Evolutionary conservation across 2,329 filamentous ascomycete genomes (phyloP).

Genomic region (Aspergillus jensenii): DNA sequence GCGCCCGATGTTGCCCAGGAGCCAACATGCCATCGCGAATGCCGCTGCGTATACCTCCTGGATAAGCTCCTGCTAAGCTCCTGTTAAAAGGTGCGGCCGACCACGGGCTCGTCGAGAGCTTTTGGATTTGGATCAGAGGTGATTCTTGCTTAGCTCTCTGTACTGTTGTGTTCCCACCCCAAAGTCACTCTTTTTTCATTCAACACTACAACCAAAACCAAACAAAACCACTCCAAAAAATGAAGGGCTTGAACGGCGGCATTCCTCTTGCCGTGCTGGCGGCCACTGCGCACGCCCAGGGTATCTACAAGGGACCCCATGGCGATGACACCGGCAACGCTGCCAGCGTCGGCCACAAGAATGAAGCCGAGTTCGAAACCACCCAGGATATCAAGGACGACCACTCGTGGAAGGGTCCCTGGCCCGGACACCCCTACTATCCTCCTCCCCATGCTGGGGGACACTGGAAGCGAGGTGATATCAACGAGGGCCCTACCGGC

Average conservation of each 20-base stretch:
- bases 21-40: slow-evolving; percentile 9
- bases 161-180: slow-evolving; percentile 13
- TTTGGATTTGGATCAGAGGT: neutral
- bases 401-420: neutral
- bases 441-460: neutral
- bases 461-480: neutral
- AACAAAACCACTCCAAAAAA: slow-evolving; percentile 13
- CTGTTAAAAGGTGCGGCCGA: slow-evolving; percentile 19
- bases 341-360: neutral
- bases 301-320: slow-evolving; percentile 7
- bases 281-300: slow-evolving; percentile 27
- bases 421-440: no score
- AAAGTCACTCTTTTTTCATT: slow-evolving; percentile 15
- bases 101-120: neutral
- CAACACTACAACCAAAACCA: neutral
- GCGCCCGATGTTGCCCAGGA: neutral
- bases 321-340: slow-evolving; percentile 8
- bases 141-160: neutral
- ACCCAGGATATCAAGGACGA: neutral
- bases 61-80: neutral
- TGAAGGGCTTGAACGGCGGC: slow-evolving; percentile 38
- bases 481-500: slow-evolving; percentile 6
- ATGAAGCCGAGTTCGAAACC: neutral
- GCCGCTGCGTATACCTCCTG: neutral
- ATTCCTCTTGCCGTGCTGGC: slow-evolving; percentile 38